Conservation (phyloP, 1,284 basidiomycete genomes). For the Cutaneotrichosporon dermatis region DNA sequence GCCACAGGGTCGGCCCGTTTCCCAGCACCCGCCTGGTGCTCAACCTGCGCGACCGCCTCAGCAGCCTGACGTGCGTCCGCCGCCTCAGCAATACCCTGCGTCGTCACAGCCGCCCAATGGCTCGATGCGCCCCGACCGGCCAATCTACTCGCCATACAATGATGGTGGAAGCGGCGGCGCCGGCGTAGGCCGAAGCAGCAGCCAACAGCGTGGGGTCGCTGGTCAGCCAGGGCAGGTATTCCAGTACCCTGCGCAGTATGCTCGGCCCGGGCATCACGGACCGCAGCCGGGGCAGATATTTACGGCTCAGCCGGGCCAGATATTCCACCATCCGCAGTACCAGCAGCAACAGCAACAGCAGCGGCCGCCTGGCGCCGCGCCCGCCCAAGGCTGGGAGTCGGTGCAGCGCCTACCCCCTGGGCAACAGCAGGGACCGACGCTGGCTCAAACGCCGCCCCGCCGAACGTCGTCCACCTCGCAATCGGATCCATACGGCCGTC, state of each 20-base stretch:
- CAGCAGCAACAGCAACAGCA: slow-evolving; percentile 11
- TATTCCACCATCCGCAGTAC: slow-evolving; percentile 37
- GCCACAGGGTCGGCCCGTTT: neutral
- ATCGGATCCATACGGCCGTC: slow-evolving; percentile 11
- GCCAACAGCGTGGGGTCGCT: slow-evolving; percentile 17
- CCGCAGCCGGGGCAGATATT: slow-evolving; percentile 36
- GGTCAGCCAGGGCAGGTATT: slow-evolving; percentile 43
- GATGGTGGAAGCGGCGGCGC: neutral
- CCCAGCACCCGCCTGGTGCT: neutral
- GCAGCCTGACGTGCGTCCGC: slow-evolving; percentile 5
- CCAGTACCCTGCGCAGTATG: slow-evolving; percentile 31
- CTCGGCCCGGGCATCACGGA: slow-evolving; percentile 1
- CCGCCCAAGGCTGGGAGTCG: slow-evolving; percentile 19
- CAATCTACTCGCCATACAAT: slow-evolving; percentile 14
- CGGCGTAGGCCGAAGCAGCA: slow-evolving; percentile 16
- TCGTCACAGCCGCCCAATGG: neutral
- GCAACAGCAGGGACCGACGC: slow-evolving; percentile 6
- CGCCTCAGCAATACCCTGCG: slow-evolving; percentile 7
- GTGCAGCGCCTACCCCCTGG: slow-evolving; percentile 27
- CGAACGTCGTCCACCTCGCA: slow-evolving; percentile 8
- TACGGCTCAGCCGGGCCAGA: slow-evolving; percentile 32
- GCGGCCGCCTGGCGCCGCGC: slow-evolving; percentile 4
- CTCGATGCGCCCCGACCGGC: slow-evolving; percentile 5
- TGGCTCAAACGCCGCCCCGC: slow-evolving; percentile 15
- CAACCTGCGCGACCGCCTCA: slow-evolving; percentile 4